Evolutionary conservation across 1,284 basidiomycete species (phyloP), one percentile per base, ranked within the genome.

Genomic region (Hemileccinum hortonii): DNA sequence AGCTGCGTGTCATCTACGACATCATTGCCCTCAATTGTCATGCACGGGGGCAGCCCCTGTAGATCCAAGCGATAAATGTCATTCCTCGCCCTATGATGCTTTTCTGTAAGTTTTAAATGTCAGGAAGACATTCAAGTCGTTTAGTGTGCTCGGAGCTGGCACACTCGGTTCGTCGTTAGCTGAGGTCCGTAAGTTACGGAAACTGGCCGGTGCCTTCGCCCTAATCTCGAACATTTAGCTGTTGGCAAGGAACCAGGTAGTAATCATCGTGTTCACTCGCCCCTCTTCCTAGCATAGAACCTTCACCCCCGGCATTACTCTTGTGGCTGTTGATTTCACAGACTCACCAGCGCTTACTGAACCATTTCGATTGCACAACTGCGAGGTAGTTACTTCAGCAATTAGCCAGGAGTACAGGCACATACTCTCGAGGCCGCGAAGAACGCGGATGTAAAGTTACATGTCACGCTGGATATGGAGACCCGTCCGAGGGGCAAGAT

Each of bases 351-450:
- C 63, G 1, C 64, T 72, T 12, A 50, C 56, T 7, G 33, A 59
- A 21, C 60, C 63, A 11, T 58, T 75, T 49, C 46, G 53, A 7
- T 58, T 47, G 44, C 55, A 65, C 49, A 61, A 68, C 24, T 61
- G 65, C 19, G 59, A 67, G 8, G 63, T 69, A 15, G 55, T 71
- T 36, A 50, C 69, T 42, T 73, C 71, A 33, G 58, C 67, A n/a
- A 54, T 72, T 19, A 50, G 48, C 9, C 24, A 50, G 24, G 29
- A 56, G 39, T 46, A 4, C 69, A 74, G 53, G 44, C 50, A 32
- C 45, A 44, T 15, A 61, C 66, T 21, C 63, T 63, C 2, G 57
- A 63, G 12, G 66, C 67, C 6, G 62, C 71, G 3, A 70, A 67
- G 58, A 55, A 55, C 1, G 65, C 66, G 0, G 62, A 60, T n/a